Conservation (phyloP, 352 stramenopile species). For the Pseudoperonospora humuli region DNA sequence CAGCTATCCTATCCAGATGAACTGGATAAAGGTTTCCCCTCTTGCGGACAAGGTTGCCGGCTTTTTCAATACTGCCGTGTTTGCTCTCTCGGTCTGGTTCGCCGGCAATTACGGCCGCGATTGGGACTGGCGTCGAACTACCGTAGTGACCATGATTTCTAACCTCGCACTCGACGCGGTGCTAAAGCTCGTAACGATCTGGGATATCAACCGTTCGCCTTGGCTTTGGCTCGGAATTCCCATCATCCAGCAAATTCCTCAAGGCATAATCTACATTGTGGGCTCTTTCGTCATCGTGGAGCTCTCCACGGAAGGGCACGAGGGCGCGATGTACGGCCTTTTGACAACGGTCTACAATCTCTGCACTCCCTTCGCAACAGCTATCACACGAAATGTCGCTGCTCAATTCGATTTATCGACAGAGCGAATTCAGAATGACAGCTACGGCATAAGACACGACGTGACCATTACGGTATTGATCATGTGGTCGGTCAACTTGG, state of each 20-base stretch:
- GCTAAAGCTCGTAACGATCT: constrained; percentile 38
- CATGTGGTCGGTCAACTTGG: constrained; percentile 44
- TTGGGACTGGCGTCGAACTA: constrained; percentile 46
- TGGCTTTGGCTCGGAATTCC: constrained; percentile 50
- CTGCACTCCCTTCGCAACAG: constrained; percentile 30
- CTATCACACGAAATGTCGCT: constrained; percentile 36
- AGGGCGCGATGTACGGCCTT: constrained; percentile 57
- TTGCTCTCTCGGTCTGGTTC: constrained; percentile 33
- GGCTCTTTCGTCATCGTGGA: constrained; percentile 53
- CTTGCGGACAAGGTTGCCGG: constrained; percentile 32
- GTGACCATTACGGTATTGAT: constrained; percentile 44
- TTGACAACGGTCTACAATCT: constrained; percentile 60
- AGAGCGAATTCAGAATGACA: constrained; percentile 49
- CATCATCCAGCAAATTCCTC: constrained; percentile 37
- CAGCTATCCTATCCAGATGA: constrained; percentile 30
- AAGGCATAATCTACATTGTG: constrained; percentile 49
- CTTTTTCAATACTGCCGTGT: constrained; percentile 26
- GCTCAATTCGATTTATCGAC: constrained; percentile 33
- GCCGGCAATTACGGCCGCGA: constrained; percentile 47
- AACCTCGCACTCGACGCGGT: constrained; percentile 33
- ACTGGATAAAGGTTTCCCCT: constrained; percentile 37
- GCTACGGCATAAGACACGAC: constrained; percentile 30
- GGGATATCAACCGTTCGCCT: constrained; percentile 36
- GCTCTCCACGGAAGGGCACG: constrained; percentile 43
- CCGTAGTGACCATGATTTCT: constrained; percentile 22